Evolutionary conservation across 2,329 filamentous ascomycete genomes (phyloP), one percentile per base, ranked within the genome.

Genomic region (Colletotrichum orchidophilum): DNA sequence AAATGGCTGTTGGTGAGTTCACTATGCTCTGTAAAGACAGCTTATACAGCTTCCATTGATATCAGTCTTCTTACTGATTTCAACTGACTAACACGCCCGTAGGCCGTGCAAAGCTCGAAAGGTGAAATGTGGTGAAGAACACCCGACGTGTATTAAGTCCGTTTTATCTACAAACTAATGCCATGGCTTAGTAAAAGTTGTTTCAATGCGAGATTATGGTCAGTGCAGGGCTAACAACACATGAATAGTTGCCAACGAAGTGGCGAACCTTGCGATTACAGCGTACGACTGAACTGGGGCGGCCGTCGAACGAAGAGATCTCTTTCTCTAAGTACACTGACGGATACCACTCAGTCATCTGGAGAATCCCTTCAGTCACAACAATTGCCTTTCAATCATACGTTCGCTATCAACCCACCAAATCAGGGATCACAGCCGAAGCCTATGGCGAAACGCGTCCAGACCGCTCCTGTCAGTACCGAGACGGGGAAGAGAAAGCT

Each of bases 41-140:
- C n/a, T 13, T 27, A 24, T n/a, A 27, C 50, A 21, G 33, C 21
- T 29, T n/a, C n/a, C n/a, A n/a, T n/a, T 49, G 33, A 29, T 46
- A 29, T n/a, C 39, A 13, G 27, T 33, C 39, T 39, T 18, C 3
- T 4, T n/a, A 27, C 26, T 31, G 13, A 12, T 50, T 57, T 7
- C 8, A 57, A 53, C 27, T n/a, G 13, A 42, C 53, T 71, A 26
- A 71, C n/a, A 31, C n/a, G 33, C 24, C 27, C 46, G n/a, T 66
- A 94, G 92, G 92, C 92, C 92, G 13, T 95, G 93, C 83, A 95
- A 95, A 83, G 88, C 88, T 73, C 88, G 92, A 72, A 96, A 83
- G 72, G 80, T 83, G 73, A 95, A 95, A 84, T 96, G 93, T 81
- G 93, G 92, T 73, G 94, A 96, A 80, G 91, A 93, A 78, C 92